Conservation (phyloP, 2,329 filamentous ascomycete genomes). For the Hirsutella minnesotensis region DNA sequence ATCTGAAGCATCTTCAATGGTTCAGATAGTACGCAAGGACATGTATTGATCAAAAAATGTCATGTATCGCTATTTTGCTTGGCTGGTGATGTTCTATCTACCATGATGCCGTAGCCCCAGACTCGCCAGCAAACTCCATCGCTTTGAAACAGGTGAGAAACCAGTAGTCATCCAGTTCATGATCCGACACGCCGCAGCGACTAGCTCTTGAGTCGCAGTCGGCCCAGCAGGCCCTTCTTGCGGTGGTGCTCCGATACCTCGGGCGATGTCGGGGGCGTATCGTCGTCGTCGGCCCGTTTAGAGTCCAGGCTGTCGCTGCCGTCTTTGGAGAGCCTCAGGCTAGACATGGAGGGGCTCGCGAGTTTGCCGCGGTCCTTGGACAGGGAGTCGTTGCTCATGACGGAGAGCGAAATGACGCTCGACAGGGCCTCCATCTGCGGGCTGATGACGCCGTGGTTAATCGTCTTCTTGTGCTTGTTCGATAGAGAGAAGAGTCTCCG, state of each 20-base stretch:
- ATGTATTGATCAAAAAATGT: too few species aligned
- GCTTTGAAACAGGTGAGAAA: constrained; percentile 8
- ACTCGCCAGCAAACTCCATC: constrained; percentile 9
- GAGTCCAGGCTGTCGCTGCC: constrained; percentile 24
- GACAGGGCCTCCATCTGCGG: constrained; percentile 20
- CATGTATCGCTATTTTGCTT: too few species aligned
- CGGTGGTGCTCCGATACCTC: constrained; percentile 16
- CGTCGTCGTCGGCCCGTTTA: constrained; percentile 13
- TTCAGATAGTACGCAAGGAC: too few species aligned
- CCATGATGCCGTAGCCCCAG: background rate
- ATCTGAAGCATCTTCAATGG: too few species aligned
- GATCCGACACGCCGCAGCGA: background rate
- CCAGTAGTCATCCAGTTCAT: constrained; percentile 8
- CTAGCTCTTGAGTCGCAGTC: constrained; percentile 6
- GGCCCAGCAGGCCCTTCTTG: constrained; percentile 12
- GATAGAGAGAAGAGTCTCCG: constrained; percentile 33
- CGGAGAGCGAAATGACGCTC: constrained; percentile 21
- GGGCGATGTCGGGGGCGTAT: constrained; percentile 24
- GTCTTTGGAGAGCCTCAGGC: constrained; percentile 23
- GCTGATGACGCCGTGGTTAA: constrained; percentile 33
- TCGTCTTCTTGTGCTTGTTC: constrained; percentile 31
- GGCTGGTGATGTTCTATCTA: background rate
- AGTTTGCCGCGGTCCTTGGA: constrained; percentile 11
- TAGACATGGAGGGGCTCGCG: constrained; percentile 14
- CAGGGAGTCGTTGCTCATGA: constrained; percentile 12